A percentile compares a stretch with the other conserved stretches of the same genome.
phyloP scores from a whole-genome alignment of 192 early-diverging fungal species.

The Dispira simplex region DNA sequence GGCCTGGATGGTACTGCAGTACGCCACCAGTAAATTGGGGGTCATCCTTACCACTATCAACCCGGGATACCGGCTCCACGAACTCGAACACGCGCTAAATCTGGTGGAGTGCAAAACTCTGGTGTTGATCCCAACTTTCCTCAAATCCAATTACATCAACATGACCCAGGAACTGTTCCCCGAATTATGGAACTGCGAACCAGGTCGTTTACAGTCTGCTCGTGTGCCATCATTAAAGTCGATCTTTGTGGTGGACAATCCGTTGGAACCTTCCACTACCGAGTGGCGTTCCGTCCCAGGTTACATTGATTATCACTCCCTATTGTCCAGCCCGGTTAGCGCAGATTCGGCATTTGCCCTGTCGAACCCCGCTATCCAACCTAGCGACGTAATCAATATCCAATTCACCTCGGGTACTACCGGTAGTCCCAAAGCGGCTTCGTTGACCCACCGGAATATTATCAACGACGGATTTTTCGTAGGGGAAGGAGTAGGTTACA shows the following conservation, averaged over 20 bases:
- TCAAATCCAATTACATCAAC: slow-evolving; percentile 25
- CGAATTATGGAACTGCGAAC: slow-evolving; percentile 14
- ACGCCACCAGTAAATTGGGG: slow-evolving; percentile 31
- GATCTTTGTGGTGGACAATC: slow-evolving; percentile 12
- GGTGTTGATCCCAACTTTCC: slow-evolving; percentile 20
- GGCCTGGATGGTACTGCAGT: slow-evolving; percentile 29
- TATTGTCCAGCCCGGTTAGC: background rate
- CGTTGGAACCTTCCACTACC: background rate
- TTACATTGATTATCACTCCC: background rate
- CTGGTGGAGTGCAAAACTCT: slow-evolving; percentile 26
- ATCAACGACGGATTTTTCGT: slow-evolving; percentile 28
- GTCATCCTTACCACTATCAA: slow-evolving; percentile 35
- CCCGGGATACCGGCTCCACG: slow-evolving; percentile 25
- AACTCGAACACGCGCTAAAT: slow-evolving; percentile 27
- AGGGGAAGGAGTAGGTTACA: slow-evolving; percentile 22
- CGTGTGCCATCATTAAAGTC: slow-evolving; percentile 2
- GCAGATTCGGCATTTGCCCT: background rate
- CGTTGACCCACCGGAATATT: slow-evolving; percentile 29
- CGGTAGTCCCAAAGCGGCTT: slow-evolving; percentile 24
- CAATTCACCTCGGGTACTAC: slow-evolving; percentile 38
- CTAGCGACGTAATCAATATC: slow-evolving; percentile 27
- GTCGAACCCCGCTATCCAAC: background rate
- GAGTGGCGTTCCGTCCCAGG: slow-evolving; percentile 4
- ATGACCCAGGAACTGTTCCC: slow-evolving; percentile 24
- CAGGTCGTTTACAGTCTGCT: background rate